Evolutionary conservation across 148 eudicot species (phyloP).

Genomic region (Hydrangea macrophylla): DNA sequence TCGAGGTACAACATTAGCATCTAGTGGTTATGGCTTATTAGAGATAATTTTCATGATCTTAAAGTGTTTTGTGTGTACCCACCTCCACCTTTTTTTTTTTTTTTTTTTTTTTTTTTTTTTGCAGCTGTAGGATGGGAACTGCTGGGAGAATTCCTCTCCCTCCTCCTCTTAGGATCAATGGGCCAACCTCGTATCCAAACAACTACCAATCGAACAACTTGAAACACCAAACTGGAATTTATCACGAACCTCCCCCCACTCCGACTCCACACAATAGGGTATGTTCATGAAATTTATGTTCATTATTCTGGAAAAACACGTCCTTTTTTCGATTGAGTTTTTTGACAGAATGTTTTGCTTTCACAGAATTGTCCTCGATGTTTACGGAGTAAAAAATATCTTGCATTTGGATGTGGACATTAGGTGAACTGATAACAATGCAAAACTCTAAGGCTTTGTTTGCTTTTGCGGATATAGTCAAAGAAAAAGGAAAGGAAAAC

Average conservation of each 20-base stretch:
- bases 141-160: conserved; percentile 14
- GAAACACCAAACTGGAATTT: neutral
- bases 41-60: neutral
- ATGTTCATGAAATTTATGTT: neutral
- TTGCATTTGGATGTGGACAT: conserved; percentile 40
- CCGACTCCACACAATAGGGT: neutral
- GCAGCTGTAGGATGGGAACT: conserved; percentile 20
- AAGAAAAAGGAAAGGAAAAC: too few relatives aligned
- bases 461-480: too few relatives aligned
- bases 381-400: conserved; percentile 11
- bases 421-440: conserved; percentile 17
- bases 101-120: too few relatives aligned
- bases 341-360: neutral
- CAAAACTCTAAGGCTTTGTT: neutral
- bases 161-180: conserved; percentile 16
- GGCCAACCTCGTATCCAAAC: conserved; percentile 7
- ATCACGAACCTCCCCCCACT: neutral
- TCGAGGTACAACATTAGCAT: conserved; percentile 13
- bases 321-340: neutral
- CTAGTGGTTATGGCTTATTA: neutral
- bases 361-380: conserved; percentile 30
- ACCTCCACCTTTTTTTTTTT: too few relatives aligned
- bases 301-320: neutral
- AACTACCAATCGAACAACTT: too few relatives aligned
- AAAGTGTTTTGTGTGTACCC: too few relatives aligned